Percentiles rank a stretch among this genome's conserved stretches.
Conservation (phyloP, 768 basidiomycete genomes). For the Tricholoma bakamatsutake region DNA sequence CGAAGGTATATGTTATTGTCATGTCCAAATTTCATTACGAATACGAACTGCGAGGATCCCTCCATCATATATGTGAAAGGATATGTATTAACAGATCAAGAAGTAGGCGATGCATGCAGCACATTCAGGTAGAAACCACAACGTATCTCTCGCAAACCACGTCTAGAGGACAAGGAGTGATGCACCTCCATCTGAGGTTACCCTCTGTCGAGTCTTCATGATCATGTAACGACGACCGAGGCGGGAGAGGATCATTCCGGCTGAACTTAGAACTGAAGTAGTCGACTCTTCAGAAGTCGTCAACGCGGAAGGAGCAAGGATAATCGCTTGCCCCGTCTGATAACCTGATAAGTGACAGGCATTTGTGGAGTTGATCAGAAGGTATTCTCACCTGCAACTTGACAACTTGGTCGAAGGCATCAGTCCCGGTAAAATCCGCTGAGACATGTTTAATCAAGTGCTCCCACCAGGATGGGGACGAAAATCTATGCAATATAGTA, state of each 20-base stretch:
- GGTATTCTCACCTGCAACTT: constrained; percentile 45
- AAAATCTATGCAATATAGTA: constrained; percentile 66
- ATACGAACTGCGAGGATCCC: too few species aligned
- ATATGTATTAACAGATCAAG: not conserved
- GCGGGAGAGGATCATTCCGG: constrained; percentile 26
- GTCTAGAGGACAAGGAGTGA: constrained; percentile 41
- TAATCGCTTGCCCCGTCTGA: constrained; percentile 68
- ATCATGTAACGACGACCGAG: constrained; percentile 56
- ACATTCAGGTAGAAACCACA: constrained; percentile 12
- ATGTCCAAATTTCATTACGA: too few species aligned
- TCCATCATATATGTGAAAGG: too few species aligned
- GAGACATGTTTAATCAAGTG: constrained; percentile 65
- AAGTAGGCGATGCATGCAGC: not conserved
- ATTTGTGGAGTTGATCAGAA: not conserved
- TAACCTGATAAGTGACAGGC: not conserved
- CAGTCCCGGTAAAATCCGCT: constrained; percentile 49
- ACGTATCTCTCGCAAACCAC: not conserved
- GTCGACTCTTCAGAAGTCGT: constrained; percentile 23
- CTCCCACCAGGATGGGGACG: constrained; percentile 72
- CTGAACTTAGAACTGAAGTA: not conserved
- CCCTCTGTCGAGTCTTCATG: constrained; percentile 54
- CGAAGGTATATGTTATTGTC: not conserved
- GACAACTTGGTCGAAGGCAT: constrained; percentile 64
- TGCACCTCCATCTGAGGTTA: constrained; percentile 62
- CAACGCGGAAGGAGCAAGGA: constrained; percentile 61